phyloP scores from a whole-genome alignment of 495 filamentous ascomycete genomes.

The Podospora conica region DNA sequence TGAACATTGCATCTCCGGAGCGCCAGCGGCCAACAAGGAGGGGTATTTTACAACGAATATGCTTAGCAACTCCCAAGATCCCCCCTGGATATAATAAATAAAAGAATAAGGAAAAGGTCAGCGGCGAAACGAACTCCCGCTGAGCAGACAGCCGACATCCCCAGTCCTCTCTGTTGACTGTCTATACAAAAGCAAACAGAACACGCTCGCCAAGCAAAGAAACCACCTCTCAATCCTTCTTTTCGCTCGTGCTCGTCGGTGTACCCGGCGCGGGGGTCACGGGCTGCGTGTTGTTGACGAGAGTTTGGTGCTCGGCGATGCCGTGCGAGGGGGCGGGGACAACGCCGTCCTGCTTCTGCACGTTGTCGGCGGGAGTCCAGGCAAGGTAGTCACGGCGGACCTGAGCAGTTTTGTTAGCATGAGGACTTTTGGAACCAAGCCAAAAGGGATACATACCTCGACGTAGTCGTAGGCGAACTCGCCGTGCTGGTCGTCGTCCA shows the following conservation, averaged over 20 bases:
- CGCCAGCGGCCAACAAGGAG: slow-evolving; percentile 14
- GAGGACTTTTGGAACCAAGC: not conserved
- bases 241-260: not conserved
- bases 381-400: slow-evolving; percentile 95
- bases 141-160: not conserved
- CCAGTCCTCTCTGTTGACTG: not conserved
- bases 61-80: slow-evolving; percentile 14
- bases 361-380: slow-evolving; percentile 86
- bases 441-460: slow-evolving; percentile 43
- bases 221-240: not conserved
- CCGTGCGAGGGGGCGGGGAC: slow-evolving; percentile 70
- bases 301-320: slow-evolving; percentile 60
- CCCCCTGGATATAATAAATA: slow-evolving; percentile 9
- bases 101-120: slow-evolving; percentile 5
- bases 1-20: slow-evolving; percentile 9
- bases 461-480: slow-evolving; percentile 84
- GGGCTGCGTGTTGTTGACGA: slow-evolving; percentile 16
- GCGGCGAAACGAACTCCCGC: slow-evolving; percentile 1
- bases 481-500: slow-evolving; percentile 98
- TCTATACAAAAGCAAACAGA: not conserved
- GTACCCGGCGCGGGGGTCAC: slow-evolving; percentile 2
- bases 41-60: slow-evolving; percentile 31
- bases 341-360: slow-evolving; percentile 57
- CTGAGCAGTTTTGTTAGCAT: slow-evolving; percentile 10
- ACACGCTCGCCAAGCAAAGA: not conserved